Percentiles rank a stretch among this genome's conserved stretches.
Evolutionary conservation across 2,329 filamentous ascomycete species (phyloP).

Genomic region (Diaporthe australafricana): DNA sequence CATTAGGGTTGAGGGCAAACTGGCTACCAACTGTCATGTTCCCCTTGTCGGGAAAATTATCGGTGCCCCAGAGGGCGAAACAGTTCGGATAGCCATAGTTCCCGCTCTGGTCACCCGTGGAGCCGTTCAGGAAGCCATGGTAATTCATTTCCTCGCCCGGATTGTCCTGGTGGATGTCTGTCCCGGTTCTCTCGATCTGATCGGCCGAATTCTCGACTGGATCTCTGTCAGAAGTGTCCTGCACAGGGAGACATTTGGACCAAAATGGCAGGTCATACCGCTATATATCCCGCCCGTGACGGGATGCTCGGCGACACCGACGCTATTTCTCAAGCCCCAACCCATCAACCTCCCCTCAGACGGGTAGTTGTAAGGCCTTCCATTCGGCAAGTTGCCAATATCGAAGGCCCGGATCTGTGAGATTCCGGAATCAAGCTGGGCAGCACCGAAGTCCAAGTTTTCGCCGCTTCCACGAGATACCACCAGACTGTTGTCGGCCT

Average conservation of each 20-base stretch:
- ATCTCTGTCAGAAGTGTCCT: background rate
- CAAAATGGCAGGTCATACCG: background rate
- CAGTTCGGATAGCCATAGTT: slow-evolving; percentile 81
- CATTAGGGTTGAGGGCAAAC: slow-evolving; percentile 54
- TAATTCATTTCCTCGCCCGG: slow-evolving; percentile 80
- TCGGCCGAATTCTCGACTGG: slow-evolving; percentile 75
- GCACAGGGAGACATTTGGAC: no score
- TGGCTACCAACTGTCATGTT: slow-evolving; percentile 60
- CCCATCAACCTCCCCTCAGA: slow-evolving; percentile 59
- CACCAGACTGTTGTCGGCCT: slow-evolving; percentile 67
- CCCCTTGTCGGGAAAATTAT: slow-evolving; percentile 54
- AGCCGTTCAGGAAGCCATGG: slow-evolving; percentile 65
- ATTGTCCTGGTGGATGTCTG: slow-evolving; percentile 73
- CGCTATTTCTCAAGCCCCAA: slow-evolving; percentile 78
- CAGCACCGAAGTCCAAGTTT: slow-evolving; percentile 71
- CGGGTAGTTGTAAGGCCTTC: slow-evolving; percentile 58
- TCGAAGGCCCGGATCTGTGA: slow-evolving; percentile 75
- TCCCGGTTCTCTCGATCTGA: slow-evolving; percentile 62
- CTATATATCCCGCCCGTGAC: slow-evolving; percentile 60
- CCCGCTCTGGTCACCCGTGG: slow-evolving; percentile 48
- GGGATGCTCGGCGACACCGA: slow-evolving; percentile 72
- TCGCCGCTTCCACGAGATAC: slow-evolving; percentile 73
- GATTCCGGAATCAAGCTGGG: slow-evolving; percentile 64
- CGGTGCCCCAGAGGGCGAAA: slow-evolving; percentile 73
- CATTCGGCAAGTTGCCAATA: slow-evolving; percentile 46